Percentiles rank a stretch among this genome's conserved stretches.
phyloP scores from a whole-genome alignment of 78 protist genomes.

The Protostelium mycophagum region DNA sequence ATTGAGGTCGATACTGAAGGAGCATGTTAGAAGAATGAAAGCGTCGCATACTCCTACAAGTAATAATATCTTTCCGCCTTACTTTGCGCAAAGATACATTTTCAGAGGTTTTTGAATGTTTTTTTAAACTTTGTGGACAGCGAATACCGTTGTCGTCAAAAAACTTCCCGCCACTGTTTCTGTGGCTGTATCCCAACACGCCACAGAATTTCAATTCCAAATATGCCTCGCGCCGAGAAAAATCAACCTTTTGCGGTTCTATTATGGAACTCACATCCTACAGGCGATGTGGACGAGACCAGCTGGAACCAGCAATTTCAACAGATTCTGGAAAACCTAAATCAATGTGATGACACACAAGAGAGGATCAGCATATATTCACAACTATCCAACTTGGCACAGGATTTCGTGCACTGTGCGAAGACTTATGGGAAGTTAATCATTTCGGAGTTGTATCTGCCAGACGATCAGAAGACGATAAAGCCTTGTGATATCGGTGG shows the following conservation, averaged over 20 bases:
- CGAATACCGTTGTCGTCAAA: too few species aligned
- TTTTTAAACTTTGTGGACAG: not conserved
- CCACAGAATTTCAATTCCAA: too few species aligned
- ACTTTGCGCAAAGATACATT: too few species aligned
- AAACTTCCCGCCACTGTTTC: too few species aligned
- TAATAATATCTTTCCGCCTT: too few species aligned
- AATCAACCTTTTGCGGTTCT: too few species aligned
- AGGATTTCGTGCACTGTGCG: constrained; percentile 57
- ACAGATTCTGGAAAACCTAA: constrained; percentile 49
- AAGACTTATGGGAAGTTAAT: constrained; percentile 59
- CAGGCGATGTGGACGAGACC: not conserved
- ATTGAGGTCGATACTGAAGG: not conserved
- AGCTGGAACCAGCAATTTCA: constrained; percentile 41
- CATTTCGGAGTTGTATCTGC: constrained; percentile 54
- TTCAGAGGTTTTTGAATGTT: not conserved
- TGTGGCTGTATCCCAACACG: too few species aligned
- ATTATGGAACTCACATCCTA: too few species aligned
- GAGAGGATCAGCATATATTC: constrained; percentile 37
- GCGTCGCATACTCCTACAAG: not conserved
- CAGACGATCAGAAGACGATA: constrained; percentile 47
- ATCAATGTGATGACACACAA: constrained; percentile 21
- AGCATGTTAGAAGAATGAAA: not conserved
- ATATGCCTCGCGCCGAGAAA: too few species aligned
- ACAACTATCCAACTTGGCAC: constrained; percentile 59
- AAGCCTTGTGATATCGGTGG: constrained; percentile 63